Percentiles rank a stretch among this genome's conserved stretches.
Evolutionary conservation across 176 grass and related monocot species (phyloP).

Genomic region (Zoysia pacifica): DNA sequence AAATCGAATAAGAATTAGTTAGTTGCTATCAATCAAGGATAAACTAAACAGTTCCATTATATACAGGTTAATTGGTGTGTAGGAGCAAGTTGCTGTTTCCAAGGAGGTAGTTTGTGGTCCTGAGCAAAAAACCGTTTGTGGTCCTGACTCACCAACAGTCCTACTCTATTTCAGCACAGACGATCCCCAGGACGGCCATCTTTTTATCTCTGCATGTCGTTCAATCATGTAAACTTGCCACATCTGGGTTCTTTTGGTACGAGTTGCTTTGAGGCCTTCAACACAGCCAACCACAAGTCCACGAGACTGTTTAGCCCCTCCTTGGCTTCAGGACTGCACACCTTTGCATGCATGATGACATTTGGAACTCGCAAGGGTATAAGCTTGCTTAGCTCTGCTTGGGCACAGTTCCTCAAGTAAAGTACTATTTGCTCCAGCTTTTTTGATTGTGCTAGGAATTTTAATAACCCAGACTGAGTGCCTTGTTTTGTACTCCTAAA

Average conservation of each 20-base stretch:
- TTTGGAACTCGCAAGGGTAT: conserved; percentile 18
- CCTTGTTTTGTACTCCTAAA: conserved; percentile 1
- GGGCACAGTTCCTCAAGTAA: conserved; percentile 7
- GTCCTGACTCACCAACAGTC: conserved; percentile 47
- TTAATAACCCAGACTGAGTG: conserved; percentile 1
- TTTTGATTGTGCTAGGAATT: conserved; percentile 9
- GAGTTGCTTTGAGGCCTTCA: conserved; percentile 6
- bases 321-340: conserved; percentile 26
- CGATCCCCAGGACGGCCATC: conserved; percentile 11
- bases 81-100: conserved; percentile 41
- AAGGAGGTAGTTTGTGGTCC: conserved; percentile 61
- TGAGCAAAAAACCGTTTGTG: conserved; percentile 48
- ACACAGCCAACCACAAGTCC: conserved; percentile 40
- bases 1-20: neutral
- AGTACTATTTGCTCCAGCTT: neutral
- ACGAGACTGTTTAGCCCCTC: conserved; percentile 34
- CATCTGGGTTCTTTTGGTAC: conserved; percentile 23
- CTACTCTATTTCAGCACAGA: conserved; percentile 40
- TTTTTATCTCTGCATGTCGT: conserved; percentile 28
- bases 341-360: conserved; percentile 33
- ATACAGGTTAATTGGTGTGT: neutral
- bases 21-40: neutral
- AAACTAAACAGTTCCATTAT: neutral
- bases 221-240: conserved; percentile 40
- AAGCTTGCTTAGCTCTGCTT: conserved; percentile 26